Evolutionary conservation across 306 rosid genomes (phyloP), one percentile per base, ranked within the genome.

Genomic region (Ammopiptanthus mongolicus): DNA sequence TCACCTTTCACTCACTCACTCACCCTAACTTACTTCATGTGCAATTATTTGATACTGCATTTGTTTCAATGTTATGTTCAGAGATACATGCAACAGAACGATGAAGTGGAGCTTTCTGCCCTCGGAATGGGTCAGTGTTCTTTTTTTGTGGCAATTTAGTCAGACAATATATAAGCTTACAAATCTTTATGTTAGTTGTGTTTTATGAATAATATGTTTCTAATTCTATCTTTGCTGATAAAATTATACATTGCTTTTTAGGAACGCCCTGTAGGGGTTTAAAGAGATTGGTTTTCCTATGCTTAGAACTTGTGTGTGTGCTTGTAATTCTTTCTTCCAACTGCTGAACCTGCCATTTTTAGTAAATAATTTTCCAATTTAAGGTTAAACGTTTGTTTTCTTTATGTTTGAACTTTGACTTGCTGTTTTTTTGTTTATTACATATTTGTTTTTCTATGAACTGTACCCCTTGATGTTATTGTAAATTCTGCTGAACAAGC

Each of bases 101-200:
- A 78, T 53, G 91, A 87, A 81, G 91, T 87, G 25, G 91, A 87
- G 83, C 91, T 87, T 63, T 87, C 91, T 58, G 89, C 91, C 15
- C 91, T 87, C 57, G 91, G 91, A 63, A 87, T 87, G 89, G 89
- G 89, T 85, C 51, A 62, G 64, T 58, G 44, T 51, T 51, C 57
- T 42, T 55, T 41, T 41, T 10, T 14, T 46, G 2, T 46, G 64
- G 25, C 37, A 12, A 25, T 10, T 10, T 10, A 57, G 5, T 2
- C 64, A 57, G 64, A 57, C 13, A 57, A 11, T 53, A 6, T 12
- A 53, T 21, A 5, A 17, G 31, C 13, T 19, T 9, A 53, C 29
- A 19, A 9, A 21, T 21, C 5, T 14, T 14, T 8, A 17, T 42
- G 22, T 44, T 14, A 46, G 39, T 36, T 22, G 10, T 29, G 14